Conservation (phyloP, 2,329 filamentous ascomycete species). For the Talaromyces verruculosus region DNA sequence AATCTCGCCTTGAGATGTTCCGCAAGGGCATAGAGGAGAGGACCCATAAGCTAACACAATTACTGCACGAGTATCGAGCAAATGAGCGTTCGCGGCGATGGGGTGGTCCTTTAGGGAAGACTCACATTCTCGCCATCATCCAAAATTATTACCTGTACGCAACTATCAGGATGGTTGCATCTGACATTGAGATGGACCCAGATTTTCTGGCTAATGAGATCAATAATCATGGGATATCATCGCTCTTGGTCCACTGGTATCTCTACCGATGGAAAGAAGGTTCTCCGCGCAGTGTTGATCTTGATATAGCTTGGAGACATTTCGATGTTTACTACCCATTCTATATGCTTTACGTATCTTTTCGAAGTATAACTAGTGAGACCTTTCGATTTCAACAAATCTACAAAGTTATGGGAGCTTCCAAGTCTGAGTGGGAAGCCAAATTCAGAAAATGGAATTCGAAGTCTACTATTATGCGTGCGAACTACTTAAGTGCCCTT, state of each 20-base stretch:
- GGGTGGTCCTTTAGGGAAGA: conserved; percentile 15
- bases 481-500: neutral
- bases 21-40: neutral
- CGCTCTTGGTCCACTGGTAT: conserved; percentile 13
- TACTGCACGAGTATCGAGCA: conserved; percentile 11
- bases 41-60: neutral
- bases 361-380: neutral
- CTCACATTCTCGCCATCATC: neutral
- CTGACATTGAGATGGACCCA: neutral
- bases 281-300: conserved; percentile 13
- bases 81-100: neutral
- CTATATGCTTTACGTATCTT: conserved; percentile 16
- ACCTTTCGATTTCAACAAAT: conserved; percentile 17
- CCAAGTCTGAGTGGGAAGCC: neutral
- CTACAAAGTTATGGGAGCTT: neutral
- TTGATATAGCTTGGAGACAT: conserved; percentile 31
- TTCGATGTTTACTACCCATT: conserved; percentile 32
- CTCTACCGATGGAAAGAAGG: conserved; percentile 13
- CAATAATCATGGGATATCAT: neutral
- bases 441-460: neutral
- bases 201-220: neutral
- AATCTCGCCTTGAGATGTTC: no score
- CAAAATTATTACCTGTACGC: neutral
- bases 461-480: neutral
- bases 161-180: neutral